phyloP scores from a whole-genome alignment of 371 early-diverging fungal species.

The Mortierella sp. region DNA sequence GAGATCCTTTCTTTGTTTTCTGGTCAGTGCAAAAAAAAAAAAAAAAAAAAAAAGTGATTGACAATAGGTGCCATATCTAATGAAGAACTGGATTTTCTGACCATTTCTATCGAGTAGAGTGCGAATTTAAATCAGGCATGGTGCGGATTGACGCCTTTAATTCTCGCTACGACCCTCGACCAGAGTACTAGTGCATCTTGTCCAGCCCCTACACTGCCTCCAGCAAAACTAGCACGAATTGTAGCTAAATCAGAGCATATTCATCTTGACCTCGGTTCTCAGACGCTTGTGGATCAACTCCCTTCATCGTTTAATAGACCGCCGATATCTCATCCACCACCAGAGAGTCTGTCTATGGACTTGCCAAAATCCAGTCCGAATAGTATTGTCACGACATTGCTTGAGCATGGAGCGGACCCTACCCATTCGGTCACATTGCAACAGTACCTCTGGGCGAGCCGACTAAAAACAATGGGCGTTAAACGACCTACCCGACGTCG shows the following conservation, averaged over 20 bases:
- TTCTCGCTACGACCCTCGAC: conserved; percentile 44
- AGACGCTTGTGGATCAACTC: conserved; percentile 41
- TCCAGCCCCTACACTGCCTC: conserved; percentile 48
- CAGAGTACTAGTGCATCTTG: conserved; percentile 51
- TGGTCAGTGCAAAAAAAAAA: neutral
- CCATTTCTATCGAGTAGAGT: conserved; percentile 9
- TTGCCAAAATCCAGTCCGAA: conserved; percentile 46
- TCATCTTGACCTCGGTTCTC: conserved; percentile 40
- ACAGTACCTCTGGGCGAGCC: conserved; percentile 53
- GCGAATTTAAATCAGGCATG: conserved; percentile 57
- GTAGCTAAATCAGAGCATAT: conserved; percentile 31
- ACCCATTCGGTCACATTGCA: conserved; percentile 52
- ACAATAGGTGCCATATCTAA: neutral
- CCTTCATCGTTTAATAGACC: conserved; percentile 50
- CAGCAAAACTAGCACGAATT: conserved; percentile 46
- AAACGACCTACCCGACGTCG: conserved; percentile 31
- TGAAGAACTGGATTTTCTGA: too few relatives aligned
- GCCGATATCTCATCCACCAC: conserved; percentile 1
- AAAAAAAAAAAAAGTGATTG: neutral
- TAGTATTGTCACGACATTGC: conserved; percentile 43
- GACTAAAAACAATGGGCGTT: conserved; percentile 51
- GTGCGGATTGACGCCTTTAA: conserved; percentile 55
- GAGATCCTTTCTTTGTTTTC: neutral
- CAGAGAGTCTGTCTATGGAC: conserved; percentile 37
- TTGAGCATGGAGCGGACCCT: conserved; percentile 56